A percentile compares a stretch with the other conserved stretches of the same genome.
Conservation (phyloP, 768 basidiomycete genomes). For the Amanita subjunquillea region DNA sequence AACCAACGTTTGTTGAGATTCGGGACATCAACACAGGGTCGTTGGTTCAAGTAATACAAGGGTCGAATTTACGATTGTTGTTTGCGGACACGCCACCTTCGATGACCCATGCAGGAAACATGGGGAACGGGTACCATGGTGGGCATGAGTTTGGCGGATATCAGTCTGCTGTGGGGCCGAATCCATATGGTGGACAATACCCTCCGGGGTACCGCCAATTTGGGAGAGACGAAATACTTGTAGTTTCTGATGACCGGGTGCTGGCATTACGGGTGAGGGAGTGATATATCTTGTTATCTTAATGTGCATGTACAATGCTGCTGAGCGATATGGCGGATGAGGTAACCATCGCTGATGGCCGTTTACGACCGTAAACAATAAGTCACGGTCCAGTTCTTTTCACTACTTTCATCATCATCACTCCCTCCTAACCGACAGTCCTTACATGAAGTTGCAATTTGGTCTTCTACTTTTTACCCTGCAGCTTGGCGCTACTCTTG, state of each 20-base stretch:
- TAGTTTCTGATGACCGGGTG: constrained; percentile 85
- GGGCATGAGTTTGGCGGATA: constrained; percentile 2
- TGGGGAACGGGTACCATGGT: constrained; percentile 6
- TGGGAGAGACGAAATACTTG: constrained; percentile 76
- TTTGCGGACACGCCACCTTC: constrained; percentile 94
- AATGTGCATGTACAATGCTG: neutral
- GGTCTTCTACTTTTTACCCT: constrained; percentile 36
- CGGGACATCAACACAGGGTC: constrained; percentile 89
- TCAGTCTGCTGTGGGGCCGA: neutral
- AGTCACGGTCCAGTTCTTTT: neutral
- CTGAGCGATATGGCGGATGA: too few relatives aligned
- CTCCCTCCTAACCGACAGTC: constrained; percentile 13
- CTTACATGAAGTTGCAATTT: constrained; percentile 35
- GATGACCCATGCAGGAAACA: constrained; percentile 46
- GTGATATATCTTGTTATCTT: constrained; percentile 2
- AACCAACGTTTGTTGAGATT: constrained; percentile 93
- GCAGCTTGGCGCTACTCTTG: constrained; percentile 24
- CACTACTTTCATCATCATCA: constrained; percentile 9
- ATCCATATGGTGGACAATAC: constrained; percentile 21
- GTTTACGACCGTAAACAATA: neutral
- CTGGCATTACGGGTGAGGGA: constrained; percentile 46
- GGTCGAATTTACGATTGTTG: constrained; percentile 78
- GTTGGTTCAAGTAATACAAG: constrained; percentile 91
- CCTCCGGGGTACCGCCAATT: constrained; percentile 21
- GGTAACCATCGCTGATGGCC: too few relatives aligned